These are phyloP conservation scores for Prunus yedoensis DNA, from an alignment of 331 rosid species.

Conservation along the genomic window DNA sequence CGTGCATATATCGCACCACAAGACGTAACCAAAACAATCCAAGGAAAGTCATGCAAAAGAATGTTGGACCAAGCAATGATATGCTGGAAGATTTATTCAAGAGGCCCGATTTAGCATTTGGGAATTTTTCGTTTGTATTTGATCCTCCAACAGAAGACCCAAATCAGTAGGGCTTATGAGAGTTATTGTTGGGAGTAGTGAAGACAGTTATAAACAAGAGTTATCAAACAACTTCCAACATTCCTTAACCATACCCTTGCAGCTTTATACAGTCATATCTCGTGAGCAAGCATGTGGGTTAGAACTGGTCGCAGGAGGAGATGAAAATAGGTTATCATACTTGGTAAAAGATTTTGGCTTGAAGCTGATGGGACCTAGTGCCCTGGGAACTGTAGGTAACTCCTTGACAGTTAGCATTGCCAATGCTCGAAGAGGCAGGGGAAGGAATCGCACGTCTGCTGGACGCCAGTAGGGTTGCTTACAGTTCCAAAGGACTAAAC, in stretches of 20 bases:
- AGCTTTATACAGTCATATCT: slow-evolving; percentile 64
- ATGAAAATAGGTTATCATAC: slow-evolving; percentile 49
- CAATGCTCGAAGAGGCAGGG: slow-evolving; percentile 58
- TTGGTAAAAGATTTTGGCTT: slow-evolving; percentile 58
- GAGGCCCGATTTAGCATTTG: slow-evolving; percentile 65
- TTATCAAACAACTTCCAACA: slow-evolving; percentile 30
- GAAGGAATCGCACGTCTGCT: slow-evolving; percentile 46
- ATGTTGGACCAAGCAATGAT: slow-evolving; percentile 46
- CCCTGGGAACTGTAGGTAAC: slow-evolving; percentile 38
- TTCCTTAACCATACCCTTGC: slow-evolving; percentile 42
- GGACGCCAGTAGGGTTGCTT: slow-evolving; percentile 24
- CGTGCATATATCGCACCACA: slow-evolving; percentile 53
- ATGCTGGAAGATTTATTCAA: slow-evolving; percentile 59
- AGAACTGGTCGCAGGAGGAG: slow-evolving; percentile 48
- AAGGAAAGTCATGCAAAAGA: slow-evolving; percentile 44
- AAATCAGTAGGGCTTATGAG: slow-evolving; percentile 65
- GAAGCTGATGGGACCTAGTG: slow-evolving; percentile 68
- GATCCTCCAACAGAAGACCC: slow-evolving; percentile 56
- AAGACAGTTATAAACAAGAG: slow-evolving; percentile 36
- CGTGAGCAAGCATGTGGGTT: slow-evolving; percentile 63
- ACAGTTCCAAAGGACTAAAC: background rate
- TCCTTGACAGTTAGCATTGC: slow-evolving; percentile 49
- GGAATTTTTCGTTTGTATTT: slow-evolving; percentile 60
- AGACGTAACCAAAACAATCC: slow-evolving; percentile 38
- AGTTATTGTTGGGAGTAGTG: slow-evolving; percentile 42